Conservation (phyloP, 2,329 filamentous ascomycete species). For the Ascochyta koolunga region DNA sequence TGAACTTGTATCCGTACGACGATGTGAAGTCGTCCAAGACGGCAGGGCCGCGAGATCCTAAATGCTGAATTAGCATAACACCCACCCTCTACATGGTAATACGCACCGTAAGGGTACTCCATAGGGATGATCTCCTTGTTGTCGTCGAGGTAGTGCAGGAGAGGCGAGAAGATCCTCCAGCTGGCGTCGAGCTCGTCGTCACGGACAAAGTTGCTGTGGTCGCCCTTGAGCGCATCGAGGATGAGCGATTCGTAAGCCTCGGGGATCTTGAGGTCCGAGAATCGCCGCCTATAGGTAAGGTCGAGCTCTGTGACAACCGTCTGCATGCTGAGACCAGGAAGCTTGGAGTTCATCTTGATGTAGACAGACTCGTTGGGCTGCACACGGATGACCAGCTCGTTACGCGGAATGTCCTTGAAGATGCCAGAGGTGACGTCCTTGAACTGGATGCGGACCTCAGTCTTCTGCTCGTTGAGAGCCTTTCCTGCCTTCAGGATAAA, state of each 20-base stretch:
- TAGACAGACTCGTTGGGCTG: conserved; percentile 99
- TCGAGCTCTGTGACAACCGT: conserved; percentile 98
- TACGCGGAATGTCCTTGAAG: conserved; percentile 99
- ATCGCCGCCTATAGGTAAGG: conserved; percentile 94
- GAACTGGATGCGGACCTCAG: conserved; percentile 98
- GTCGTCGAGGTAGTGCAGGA: conserved; percentile 96
- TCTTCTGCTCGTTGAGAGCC: conserved; percentile 99
- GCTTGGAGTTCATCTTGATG: conserved; percentile 99
- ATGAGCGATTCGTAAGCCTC: conserved; percentile 99
- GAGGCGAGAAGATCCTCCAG: conserved; percentile 98
- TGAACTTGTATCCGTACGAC: conserved; percentile 99
- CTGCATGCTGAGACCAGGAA: conserved; percentile 98
- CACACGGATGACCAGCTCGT: conserved; percentile 98
- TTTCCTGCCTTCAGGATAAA: conserved; percentile 99
- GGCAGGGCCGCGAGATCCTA: conserved; percentile 93
- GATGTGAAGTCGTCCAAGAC: conserved; percentile 98
- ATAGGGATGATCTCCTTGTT: conserved; percentile 99
- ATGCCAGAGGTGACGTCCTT: conserved; percentile 99
- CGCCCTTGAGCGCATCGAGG: conserved; percentile 95
- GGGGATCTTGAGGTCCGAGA: conserved; percentile 99
- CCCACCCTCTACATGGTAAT: no score
- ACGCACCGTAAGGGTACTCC: conserved; percentile 97
- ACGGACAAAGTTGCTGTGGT: conserved; percentile 90
- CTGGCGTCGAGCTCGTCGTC: conserved; percentile 84
- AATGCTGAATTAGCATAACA: neutral